Percentiles rank a stretch among this genome's conserved stretches.
Evolutionary conservation across 345 rosid species (phyloP).

Genomic region (Laguncularia racemosa): DNA sequence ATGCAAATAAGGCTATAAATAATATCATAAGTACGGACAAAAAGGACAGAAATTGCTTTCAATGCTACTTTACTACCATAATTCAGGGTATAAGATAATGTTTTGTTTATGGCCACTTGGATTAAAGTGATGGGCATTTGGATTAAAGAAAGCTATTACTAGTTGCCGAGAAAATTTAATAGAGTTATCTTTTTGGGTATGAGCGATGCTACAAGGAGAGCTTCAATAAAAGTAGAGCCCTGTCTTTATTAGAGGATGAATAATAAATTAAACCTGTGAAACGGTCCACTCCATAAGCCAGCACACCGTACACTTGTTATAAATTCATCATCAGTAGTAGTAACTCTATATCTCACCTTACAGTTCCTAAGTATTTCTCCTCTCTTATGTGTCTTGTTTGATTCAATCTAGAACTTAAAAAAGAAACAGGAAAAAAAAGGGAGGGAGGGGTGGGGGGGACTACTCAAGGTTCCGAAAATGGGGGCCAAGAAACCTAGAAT

Average conservation of each 20-base stretch:
- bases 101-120: too few species aligned
- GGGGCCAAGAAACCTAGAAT: conserved; percentile 89
- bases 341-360: conserved; percentile 17
- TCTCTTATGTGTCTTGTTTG: too few species aligned
- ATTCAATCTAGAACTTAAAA: too few species aligned
- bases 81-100: too few species aligned
- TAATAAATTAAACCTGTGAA: conserved; percentile 5
- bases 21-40: too few species aligned
- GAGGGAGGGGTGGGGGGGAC: too few species aligned
- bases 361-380: conserved; percentile 5
- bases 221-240: conserved; percentile 38
- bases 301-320: conserved; percentile 16
- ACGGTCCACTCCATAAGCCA: not conserved
- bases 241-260: conserved; percentile 36
- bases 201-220: conserved; percentile 10
- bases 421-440: too few species aligned
- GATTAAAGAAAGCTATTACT: not conserved
- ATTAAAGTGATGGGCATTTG: too few species aligned
- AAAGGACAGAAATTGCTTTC: too few species aligned
- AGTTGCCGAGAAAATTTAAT: not conserved
- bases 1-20: too few species aligned
- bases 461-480: conserved; percentile 6
- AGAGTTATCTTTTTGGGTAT: conserved; percentile 8
- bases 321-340: conserved; percentile 26
- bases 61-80: too few species aligned